Percentiles rank a stretch among this genome's conserved stretches.
Evolutionary conservation across 2,329 filamentous ascomycete species (phyloP).

Genomic region (Alternaria viburni): DNA sequence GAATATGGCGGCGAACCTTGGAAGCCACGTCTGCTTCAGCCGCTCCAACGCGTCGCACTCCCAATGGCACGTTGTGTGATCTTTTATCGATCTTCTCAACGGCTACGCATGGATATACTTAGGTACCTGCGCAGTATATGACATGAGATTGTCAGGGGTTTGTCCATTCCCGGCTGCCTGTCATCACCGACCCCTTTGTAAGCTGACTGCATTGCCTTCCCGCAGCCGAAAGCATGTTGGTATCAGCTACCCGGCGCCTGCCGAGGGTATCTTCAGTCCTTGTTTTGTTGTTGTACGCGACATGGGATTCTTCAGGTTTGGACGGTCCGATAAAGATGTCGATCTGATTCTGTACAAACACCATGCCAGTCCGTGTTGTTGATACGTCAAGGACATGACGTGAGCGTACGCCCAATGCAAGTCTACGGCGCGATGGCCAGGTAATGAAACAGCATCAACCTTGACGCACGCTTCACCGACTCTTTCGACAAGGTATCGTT

Average conservation of each 20-base stretch:
- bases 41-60: not conserved
- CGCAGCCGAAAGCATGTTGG: not conserved
- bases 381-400: not conserved
- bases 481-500: not conserved
- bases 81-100: not conserved
- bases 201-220: not conserved
- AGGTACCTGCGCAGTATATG: not conserved
- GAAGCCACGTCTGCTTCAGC: not conserved
- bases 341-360: not conserved
- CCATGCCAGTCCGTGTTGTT: not conserved
- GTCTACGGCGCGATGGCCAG: not conserved
- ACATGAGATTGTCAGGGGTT: not conserved
- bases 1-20: not conserved
- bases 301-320: not conserved
- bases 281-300: constrained; percentile 19
- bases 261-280: constrained; percentile 49
- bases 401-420: not conserved
- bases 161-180: not conserved
- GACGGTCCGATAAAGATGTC: not conserved
- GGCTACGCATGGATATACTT: not conserved
- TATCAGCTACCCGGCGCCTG: not conserved
- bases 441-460: not conserved
- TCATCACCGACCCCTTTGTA: not conserved
- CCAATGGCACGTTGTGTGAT: not conserved
- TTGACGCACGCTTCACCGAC: not conserved